Evolutionary conservation across 495 filamentous ascomycete species (phyloP).

Genomic region (Opeltia flavorubescens): DNA sequence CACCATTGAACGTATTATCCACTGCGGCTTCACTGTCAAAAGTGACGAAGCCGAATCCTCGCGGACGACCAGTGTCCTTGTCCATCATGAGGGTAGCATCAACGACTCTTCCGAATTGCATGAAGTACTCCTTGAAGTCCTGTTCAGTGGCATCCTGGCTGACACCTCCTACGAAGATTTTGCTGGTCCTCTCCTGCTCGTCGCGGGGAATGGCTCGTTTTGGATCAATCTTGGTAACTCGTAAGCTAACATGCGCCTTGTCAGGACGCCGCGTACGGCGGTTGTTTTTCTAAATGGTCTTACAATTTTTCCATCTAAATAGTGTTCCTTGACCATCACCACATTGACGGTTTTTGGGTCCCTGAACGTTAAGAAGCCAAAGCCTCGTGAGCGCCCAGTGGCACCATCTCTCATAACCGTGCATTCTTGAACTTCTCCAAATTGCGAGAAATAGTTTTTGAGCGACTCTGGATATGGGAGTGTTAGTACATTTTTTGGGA

Average conservation of each 20-base stretch:
- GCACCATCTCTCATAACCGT: conserved; percentile 96
- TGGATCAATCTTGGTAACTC: conserved; percentile 65
- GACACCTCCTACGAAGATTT: conserved; percentile 97
- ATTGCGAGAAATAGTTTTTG: conserved; percentile 97
- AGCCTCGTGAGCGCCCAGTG: conserved; percentile 84
- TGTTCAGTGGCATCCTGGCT: conserved; percentile 92
- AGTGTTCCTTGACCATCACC: conserved; percentile 99
- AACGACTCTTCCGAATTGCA: conserved; percentile 87
- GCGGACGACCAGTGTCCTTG: conserved; percentile 90
- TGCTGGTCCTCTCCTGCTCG: conserved; percentile 92
- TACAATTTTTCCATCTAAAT: conserved; percentile 96
- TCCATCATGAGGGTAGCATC: conserved; percentile 99
- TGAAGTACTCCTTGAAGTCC: conserved; percentile 93
- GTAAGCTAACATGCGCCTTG: conserved; percentile 15
- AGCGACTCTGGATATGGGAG: conserved; percentile 65
- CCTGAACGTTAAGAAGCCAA: conserved; percentile 95
- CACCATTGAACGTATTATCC: conserved; percentile 66
- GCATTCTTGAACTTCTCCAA: conserved; percentile 92
- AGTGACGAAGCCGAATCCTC: conserved; percentile 97
- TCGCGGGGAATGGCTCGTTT: conserved; percentile 96
- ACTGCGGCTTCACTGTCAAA: conserved; percentile 95
- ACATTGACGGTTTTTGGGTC: conserved; percentile 96
- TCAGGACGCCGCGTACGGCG: not conserved
- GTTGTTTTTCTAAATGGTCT: conserved; percentile 21
- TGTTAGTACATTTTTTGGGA: conserved; percentile 13